Evolutionary conservation across 2,329 filamentous ascomycete genomes (phyloP).

Genomic region (Monosporascus ibericus): DNA sequence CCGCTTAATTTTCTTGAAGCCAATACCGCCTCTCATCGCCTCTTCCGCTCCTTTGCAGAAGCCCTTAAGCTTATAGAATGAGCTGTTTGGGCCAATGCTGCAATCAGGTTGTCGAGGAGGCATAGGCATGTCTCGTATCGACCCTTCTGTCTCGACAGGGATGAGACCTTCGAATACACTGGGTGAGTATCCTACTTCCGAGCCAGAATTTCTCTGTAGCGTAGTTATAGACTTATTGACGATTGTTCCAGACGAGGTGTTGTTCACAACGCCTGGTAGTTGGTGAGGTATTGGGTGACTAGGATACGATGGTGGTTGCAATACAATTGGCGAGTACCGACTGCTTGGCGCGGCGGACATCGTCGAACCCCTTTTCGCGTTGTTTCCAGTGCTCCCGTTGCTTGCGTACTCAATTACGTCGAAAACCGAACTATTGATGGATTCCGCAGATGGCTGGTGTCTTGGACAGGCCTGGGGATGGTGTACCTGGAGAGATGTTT

Average conservation of each 20-base stretch:
- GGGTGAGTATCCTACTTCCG: constrained; percentile 4
- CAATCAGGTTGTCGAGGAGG: constrained; percentile 28
- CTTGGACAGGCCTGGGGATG: constrained; percentile 13
- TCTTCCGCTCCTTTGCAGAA: constrained; percentile 51
- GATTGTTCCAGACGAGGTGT: constrained; percentile 11
- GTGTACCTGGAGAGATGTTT: constrained; percentile 17
- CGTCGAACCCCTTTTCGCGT: constrained; percentile 13
- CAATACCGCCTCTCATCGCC: constrained; percentile 39
- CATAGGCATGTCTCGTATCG: constrained; percentile 9
- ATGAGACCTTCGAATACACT: constrained; percentile 29
- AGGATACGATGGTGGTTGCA: constrained; percentile 13
- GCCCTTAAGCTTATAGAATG: constrained; percentile 46
- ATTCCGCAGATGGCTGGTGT: constrained; percentile 28
- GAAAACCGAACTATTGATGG: constrained; percentile 29
- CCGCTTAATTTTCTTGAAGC: constrained; percentile 45
- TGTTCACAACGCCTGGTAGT: constrained; percentile 2
- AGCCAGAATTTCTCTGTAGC: constrained; percentile 6
- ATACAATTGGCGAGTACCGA: constrained; percentile 8
- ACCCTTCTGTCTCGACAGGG: constrained; percentile 27
- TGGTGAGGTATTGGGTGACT: constrained; percentile 20
- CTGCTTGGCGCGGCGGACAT: constrained; percentile 9
- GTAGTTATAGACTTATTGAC: constrained; percentile 15
- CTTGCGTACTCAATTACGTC: constrained; percentile 24
- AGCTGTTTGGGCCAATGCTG: constrained; percentile 39
- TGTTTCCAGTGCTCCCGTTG: constrained; percentile 11